Percentiles rank a stretch among this genome's conserved stretches.
Conservation (phyloP, 305 asterid genomes). For the Solanum hybrid region DNA sequence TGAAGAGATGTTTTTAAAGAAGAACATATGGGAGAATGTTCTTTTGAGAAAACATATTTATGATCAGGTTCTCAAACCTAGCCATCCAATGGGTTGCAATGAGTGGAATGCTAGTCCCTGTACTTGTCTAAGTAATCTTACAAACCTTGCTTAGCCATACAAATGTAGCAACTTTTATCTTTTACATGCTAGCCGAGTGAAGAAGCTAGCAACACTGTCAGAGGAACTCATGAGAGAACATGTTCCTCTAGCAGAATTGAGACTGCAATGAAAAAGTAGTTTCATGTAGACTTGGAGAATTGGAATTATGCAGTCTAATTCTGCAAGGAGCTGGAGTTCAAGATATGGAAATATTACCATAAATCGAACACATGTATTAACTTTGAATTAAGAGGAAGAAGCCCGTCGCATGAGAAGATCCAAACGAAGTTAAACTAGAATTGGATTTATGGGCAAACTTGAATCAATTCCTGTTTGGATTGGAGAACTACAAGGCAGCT, state of each 20-base stretch:
- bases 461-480: background rate
- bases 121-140: background rate
- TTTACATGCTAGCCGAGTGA: background rate
- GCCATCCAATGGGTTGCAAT: background rate
- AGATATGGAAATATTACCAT: background rate
- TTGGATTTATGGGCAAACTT: background rate
- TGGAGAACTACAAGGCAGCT: background rate
- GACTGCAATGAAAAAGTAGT: background rate
- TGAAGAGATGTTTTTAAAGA: no score
- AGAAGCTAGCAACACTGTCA: background rate
- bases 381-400: background rate
- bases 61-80: background rate
- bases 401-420: background rate
- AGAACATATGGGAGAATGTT: background rate
- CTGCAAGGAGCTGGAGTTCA: background rate
- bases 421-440: background rate
- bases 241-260: background rate
- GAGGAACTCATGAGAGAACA: background rate
- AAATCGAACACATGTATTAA: background rate
- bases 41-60: background rate
- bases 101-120: background rate
- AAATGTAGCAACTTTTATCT: background rate
- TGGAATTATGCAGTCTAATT: background rate
- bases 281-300: background rate
- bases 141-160: background rate